phyloP scores from a whole-genome alignment of 139 green algal species.

The Eudorina sp. region DNA sequence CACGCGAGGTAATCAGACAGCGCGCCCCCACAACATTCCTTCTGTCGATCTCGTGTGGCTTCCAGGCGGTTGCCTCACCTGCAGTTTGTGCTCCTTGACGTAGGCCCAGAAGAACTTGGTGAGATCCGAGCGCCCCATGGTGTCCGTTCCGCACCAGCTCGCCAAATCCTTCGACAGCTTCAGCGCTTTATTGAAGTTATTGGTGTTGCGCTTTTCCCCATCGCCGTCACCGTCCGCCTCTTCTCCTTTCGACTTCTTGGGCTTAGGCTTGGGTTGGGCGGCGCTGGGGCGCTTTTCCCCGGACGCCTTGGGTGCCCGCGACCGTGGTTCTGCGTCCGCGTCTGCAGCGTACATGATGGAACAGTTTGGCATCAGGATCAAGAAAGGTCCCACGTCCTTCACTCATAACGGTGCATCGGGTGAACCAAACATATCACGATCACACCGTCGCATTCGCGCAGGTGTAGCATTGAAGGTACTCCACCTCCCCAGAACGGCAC shows the following conservation, averaged over 20 bases:
- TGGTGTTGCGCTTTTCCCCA: slow-evolving; percentile 35
- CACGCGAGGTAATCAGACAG: too few relatives aligned
- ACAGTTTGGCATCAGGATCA: too few relatives aligned
- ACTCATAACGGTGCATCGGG: too few relatives aligned
- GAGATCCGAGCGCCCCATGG: slow-evolving; percentile 63
- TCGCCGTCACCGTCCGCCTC: slow-evolving; percentile 19
- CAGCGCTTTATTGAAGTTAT: slow-evolving; percentile 68
- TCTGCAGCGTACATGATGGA: too few relatives aligned
- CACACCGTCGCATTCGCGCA: too few relatives aligned
- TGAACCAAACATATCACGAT: too few relatives aligned
- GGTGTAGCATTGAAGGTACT: too few relatives aligned
- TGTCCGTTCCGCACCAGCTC: slow-evolving; percentile 57
- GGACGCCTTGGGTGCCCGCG: slow-evolving; percentile 31
- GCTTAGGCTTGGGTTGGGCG: slow-evolving; percentile 32
- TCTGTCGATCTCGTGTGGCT: too few relatives aligned
- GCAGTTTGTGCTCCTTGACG: slow-evolving; percentile 24
- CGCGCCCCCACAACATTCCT: too few relatives aligned
- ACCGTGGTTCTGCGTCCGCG: not conserved
- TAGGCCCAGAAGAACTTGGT: slow-evolving; percentile 69
- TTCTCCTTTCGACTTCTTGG: slow-evolving; percentile 41
- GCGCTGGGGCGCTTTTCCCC: slow-evolving; percentile 23
- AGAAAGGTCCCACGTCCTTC: too few relatives aligned
- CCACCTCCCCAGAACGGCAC: too few relatives aligned
- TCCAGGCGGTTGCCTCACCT: slow-evolving; percentile 21
- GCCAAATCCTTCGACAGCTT: slow-evolving; percentile 63